These are phyloP conservation scores for Podospora conica DNA, from an alignment of 495 filamentous ascomycete genomes.

Conservation along the genomic window DNA sequence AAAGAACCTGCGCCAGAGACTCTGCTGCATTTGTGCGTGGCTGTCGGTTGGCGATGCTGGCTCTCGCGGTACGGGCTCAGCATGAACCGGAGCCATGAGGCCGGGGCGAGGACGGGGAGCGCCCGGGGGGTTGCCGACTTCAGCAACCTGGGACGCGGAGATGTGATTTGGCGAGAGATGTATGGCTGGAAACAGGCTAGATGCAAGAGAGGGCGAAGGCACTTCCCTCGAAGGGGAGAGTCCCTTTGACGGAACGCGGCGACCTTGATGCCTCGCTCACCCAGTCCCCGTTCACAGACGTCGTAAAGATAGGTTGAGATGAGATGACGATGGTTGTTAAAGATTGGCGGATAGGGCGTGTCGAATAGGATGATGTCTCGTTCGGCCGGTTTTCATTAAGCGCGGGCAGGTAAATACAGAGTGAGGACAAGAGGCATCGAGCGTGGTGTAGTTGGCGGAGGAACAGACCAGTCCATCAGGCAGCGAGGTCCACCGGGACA, in stretches of 20 bases:
- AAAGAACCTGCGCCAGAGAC: slow-evolving; percentile 23
- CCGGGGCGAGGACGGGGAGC: slow-evolving; percentile 8
- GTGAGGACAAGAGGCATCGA: slow-evolving; percentile 10
- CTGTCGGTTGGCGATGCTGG: slow-evolving; percentile 10
- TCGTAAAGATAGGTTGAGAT: slow-evolving; percentile 1
- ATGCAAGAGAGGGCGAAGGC: background rate
- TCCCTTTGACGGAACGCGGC: background rate
- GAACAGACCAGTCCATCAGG: slow-evolving; percentile 8
- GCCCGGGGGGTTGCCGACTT: background rate
- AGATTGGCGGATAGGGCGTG: background rate
- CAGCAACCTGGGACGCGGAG: background rate
- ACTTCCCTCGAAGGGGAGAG: background rate
- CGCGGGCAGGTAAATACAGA: slow-evolving; percentile 3
- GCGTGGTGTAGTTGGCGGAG: slow-evolving; percentile 6
- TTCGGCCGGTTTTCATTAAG: slow-evolving; percentile 7
- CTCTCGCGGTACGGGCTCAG: slow-evolving; percentile 9
- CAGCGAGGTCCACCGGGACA: background rate
- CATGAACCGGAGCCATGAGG: slow-evolving; percentile 24
- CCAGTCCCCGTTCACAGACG: background rate
- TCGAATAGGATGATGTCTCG: background rate
- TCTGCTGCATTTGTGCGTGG: slow-evolving; percentile 16
- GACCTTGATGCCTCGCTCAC: background rate
- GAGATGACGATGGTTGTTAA: background rate
- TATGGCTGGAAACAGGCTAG: background rate
- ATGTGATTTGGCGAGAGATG: background rate